Conservation (phyloP, 805 yeast species). For the Metschnikowia lochheadii region DNA sequence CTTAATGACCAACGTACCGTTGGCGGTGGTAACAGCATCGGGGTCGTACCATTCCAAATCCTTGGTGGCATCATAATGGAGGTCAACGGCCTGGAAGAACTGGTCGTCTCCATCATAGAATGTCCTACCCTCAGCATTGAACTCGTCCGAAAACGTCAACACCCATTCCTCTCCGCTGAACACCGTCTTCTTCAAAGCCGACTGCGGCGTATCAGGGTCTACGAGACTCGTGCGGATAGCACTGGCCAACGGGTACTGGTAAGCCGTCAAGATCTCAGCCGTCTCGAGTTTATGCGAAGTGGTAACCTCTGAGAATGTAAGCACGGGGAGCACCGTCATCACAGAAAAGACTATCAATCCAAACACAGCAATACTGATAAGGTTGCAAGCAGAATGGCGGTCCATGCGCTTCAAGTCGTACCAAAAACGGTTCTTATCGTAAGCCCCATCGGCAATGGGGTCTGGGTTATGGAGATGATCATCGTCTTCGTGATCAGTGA, state of each 20-base stretch:
- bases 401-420: constrained; percentile 67
- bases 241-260: constrained; percentile 52
- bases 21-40: constrained; percentile 73
- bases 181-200: constrained; percentile 45
- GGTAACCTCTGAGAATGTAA: constrained; percentile 74
- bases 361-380: constrained; percentile 54
- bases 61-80: constrained; percentile 80
- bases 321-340: constrained; percentile 75
- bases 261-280: constrained; percentile 48
- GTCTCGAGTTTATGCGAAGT: constrained; percentile 22
- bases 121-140: constrained; percentile 83
- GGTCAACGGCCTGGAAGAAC: constrained; percentile 80
- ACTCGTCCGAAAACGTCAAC: constrained; percentile 87
- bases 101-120: constrained; percentile 91
- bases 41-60: constrained; percentile 97
- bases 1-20: constrained; percentile 65
- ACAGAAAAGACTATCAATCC: constrained; percentile 58
- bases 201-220: constrained; percentile 68
- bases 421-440: constrained; percentile 64
- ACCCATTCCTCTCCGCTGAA: constrained; percentile 45
- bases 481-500: constrained; percentile 93
- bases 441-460: constrained; percentile 84
- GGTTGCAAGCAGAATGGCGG: constrained; percentile 55
- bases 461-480: constrained; percentile 96
- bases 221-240: constrained; percentile 60